Percentiles rank a stretch among this genome's conserved stretches.
Conservation (phyloP, 176 grass and related monocot species). For the Cocos nucifera region DNA sequence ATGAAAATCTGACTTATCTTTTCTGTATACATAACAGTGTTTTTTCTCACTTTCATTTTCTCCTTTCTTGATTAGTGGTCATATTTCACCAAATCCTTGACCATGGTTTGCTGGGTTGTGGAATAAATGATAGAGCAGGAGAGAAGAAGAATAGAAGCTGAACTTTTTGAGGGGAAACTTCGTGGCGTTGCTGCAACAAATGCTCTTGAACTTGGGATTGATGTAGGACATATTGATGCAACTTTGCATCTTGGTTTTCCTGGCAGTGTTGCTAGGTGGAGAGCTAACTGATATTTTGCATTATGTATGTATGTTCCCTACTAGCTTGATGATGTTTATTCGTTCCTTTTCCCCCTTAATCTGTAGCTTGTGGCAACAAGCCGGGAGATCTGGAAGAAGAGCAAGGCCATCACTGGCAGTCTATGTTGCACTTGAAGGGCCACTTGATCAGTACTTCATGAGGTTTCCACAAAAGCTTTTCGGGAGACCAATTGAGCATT, state of each 20-base stretch:
- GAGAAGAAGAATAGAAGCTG: constrained; percentile 88
- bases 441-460: constrained; percentile 98
- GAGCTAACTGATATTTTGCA: neutral
- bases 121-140: constrained; percentile 41
- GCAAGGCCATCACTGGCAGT: constrained; percentile 75
- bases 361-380: constrained; percentile 94
- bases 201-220: constrained; percentile 95
- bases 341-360: neutral
- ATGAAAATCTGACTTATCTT: too few species aligned
- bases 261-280: constrained; percentile 83
- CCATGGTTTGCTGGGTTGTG: constrained; percentile 1
- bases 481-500: constrained; percentile 74
- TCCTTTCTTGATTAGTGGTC: too few species aligned
- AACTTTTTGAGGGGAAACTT: constrained; percentile 73
- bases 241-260: constrained; percentile 99
- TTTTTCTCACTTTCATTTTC: too few species aligned
- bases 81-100: constrained; percentile 3
- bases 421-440: constrained; percentile 85
- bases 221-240: constrained; percentile 92
- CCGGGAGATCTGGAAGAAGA: constrained; percentile 88
- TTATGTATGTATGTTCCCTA: too few species aligned
- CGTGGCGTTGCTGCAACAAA: constrained; percentile 80
- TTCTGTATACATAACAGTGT: too few species aligned
- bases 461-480: constrained; percentile 85
- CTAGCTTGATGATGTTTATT: too few species aligned